These are phyloP conservation scores for Zizania palustris DNA, from an alignment of 202 grass and related monocot genomes.

Conservation along the genomic window DNA sequence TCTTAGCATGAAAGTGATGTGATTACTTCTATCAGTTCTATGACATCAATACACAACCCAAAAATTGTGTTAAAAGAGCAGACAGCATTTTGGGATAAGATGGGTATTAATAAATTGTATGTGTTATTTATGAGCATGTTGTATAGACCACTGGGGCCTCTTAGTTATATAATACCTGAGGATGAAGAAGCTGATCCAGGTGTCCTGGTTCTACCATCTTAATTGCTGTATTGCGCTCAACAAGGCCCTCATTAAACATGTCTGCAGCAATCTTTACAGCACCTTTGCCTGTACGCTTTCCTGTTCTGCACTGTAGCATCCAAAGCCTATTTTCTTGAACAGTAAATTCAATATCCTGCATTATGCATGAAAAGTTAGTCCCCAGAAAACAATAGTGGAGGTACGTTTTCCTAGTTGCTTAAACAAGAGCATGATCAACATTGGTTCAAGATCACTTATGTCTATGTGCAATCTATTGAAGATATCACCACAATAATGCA, in stretches of 20 bases:
- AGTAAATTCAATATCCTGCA: constrained; percentile 96
- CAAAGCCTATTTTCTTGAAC: constrained; percentile 97
- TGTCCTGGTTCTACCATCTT: constrained; percentile 99
- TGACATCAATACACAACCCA: background rate
- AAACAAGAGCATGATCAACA: constrained; percentile 12
- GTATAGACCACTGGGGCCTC: background rate
- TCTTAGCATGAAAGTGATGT: constrained; percentile 18
- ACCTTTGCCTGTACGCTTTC: constrained; percentile 84
- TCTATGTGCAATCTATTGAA: background rate
- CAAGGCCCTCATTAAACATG: constrained; percentile 80
- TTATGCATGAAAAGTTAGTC: constrained; percentile 27
- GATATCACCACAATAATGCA: background rate
- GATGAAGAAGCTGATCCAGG: constrained; percentile 98
- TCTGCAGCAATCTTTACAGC: constrained; percentile 95
- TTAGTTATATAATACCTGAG: constrained; percentile 60
- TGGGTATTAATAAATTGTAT: constrained; percentile 23
- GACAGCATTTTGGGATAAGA: constrained; percentile 5
- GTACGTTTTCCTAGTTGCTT: background rate
- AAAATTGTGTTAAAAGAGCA: background rate
- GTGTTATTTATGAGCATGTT: background rate
- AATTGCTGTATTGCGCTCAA: constrained; percentile 64
- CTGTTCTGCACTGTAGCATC: constrained; percentile 95
- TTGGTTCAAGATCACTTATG: constrained; percentile 6
- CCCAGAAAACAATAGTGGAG: background rate
- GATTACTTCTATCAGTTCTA: constrained; percentile 2